Conservation (phyloP, 208 protist species). For the Trypanosoma grayi region DNA sequence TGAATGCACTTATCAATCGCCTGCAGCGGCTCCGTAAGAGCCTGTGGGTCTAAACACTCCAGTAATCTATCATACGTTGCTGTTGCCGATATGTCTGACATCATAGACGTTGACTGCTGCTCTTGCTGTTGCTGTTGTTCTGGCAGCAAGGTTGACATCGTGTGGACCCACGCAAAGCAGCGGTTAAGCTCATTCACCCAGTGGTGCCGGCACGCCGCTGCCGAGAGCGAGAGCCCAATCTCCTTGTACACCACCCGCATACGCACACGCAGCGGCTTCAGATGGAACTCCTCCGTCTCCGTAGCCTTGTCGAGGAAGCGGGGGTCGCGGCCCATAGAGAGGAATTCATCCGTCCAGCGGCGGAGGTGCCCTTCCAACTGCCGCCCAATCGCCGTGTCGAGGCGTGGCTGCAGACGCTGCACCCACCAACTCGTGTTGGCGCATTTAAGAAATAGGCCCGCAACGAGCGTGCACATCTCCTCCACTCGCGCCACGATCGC, state of each 20-base stretch:
- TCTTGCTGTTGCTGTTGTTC: conserved; percentile 13
- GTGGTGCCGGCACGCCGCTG: conserved; percentile 66
- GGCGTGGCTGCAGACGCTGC: conserved; percentile 58
- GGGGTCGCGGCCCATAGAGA: conserved; percentile 66
- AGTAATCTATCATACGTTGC: conserved; percentile 49
- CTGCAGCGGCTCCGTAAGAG: conserved; percentile 58
- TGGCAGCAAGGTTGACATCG: conserved; percentile 54
- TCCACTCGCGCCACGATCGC: conserved; percentile 54
- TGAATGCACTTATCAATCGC: conserved; percentile 79
- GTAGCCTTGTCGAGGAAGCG: conserved; percentile 50
- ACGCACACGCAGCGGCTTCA: conserved; percentile 78
- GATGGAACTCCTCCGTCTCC: conserved; percentile 74
- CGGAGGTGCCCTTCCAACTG: conserved; percentile 72
- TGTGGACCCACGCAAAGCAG: conserved; percentile 76
- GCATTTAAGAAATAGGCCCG: conserved; percentile 51
- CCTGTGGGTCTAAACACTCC: conserved; percentile 38
- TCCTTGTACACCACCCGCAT: conserved; percentile 83
- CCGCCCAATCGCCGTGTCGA: conserved; percentile 60
- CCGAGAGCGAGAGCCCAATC: conserved; percentile 55
- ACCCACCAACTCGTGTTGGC: conserved; percentile 69
- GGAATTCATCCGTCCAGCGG: conserved; percentile 83
- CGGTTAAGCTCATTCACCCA: conserved; percentile 76
- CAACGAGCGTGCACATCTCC: conserved; percentile 55
- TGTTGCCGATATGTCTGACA: neutral
- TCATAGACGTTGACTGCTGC: conserved; percentile 20